Evolutionary conservation across 495 filamentous ascomycete genomes (phyloP).

Genomic region (Parachaetomium inaequale): DNA sequence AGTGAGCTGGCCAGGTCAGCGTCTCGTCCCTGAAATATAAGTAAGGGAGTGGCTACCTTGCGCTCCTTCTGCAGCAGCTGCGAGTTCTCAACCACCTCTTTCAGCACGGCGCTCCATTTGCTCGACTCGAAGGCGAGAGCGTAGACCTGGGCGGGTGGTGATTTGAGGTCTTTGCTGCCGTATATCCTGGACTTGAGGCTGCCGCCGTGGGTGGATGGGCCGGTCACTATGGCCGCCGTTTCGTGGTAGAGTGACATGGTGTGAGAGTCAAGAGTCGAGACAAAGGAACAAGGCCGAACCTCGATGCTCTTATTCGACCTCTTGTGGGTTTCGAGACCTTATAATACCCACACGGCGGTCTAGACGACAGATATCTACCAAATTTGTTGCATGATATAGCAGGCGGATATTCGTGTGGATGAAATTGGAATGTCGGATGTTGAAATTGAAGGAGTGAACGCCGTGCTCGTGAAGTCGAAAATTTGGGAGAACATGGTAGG

Average conservation of each 20-base stretch:
- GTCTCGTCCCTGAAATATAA: not conserved
- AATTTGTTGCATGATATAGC: no score
- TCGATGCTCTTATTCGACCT: no score
- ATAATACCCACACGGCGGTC: no score
- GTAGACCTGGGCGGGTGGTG: constrained; percentile 75
- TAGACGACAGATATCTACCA: no score
- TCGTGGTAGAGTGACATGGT: constrained; percentile 92
- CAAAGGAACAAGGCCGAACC: no score
- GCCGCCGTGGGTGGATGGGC: constrained; percentile 56
- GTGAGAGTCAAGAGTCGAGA: not conserved
- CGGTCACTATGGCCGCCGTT: constrained; percentile 67
- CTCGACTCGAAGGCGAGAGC: constrained; percentile 78
- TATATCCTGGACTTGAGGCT: constrained; percentile 84
- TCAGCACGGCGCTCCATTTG: constrained; percentile 84
- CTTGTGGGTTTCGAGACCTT: no score
- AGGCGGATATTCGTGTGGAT: no score
- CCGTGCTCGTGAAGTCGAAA: no score
- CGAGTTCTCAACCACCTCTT: constrained; percentile 77
- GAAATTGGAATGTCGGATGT: no score
- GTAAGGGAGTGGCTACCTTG: constrained; percentile 56
- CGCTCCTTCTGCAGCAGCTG: constrained; percentile 68
- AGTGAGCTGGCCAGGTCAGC: constrained; percentile 56
- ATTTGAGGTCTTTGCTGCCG: constrained; percentile 64
- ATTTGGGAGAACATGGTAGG: no score
- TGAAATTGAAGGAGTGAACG: no score